phyloP scores from a whole-genome alignment of 306 rosid genomes.

The Hylodesmum podocarpum region DNA sequence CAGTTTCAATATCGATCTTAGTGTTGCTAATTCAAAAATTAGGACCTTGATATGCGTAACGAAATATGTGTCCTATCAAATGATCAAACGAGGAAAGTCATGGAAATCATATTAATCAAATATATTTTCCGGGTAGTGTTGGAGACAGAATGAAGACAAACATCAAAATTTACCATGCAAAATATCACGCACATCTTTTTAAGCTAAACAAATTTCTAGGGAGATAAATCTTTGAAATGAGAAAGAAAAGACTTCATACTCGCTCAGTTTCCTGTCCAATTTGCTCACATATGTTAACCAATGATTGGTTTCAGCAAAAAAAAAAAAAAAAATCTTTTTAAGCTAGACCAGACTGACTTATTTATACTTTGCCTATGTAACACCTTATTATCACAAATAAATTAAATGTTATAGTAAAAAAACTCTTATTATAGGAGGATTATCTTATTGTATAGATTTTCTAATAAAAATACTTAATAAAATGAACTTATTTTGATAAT shows the following conservation, averaged over 20 bases:
- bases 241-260: background rate
- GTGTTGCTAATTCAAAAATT: constrained; percentile 35
- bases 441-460: background rate
- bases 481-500: background rate
- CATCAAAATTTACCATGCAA: constrained; percentile 6
- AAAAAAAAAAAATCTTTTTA: too few relatives aligned
- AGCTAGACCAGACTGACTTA: background rate
- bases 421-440: background rate
- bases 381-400: background rate
- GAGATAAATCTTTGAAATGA: background rate
- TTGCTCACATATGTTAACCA: background rate
- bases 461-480: background rate
- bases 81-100: constrained; percentile 32
- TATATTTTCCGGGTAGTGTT: constrained; percentile 13
- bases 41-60: constrained; percentile 26
- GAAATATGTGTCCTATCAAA: constrained; percentile 44
- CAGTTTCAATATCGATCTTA: constrained; percentile 5
- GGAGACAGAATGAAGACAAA: constrained; percentile 34
- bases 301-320: background rate
- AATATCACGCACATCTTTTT: constrained; percentile 20
- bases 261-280: background rate
- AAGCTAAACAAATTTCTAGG: constrained; percentile 3
- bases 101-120: constrained; percentile 14
- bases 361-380: background rate
- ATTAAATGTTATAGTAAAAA: background rate